phyloP scores from a whole-genome alignment of 192 early-diverging fungal genomes.

The Paraglomus occultum region DNA sequence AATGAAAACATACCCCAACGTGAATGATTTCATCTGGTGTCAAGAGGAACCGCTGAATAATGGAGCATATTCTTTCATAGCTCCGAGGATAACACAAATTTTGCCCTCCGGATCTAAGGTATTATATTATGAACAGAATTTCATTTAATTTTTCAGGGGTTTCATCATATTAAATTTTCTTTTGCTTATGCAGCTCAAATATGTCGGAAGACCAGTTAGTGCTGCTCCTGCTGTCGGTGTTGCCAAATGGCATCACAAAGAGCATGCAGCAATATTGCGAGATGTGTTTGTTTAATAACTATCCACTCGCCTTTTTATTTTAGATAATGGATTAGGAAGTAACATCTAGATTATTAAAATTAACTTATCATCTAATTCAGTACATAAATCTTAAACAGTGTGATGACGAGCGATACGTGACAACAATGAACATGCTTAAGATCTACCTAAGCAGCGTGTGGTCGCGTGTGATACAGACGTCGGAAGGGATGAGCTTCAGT shows the following conservation, averaged over 20 bases:
- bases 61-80: slow-evolving; percentile 85
- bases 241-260: slow-evolving; percentile 62
- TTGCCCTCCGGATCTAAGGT: slow-evolving; percentile 54
- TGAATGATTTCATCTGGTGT: slow-evolving; percentile 69
- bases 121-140: neutral
- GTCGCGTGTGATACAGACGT: neutral
- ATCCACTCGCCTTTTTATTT: no score
- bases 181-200: slow-evolving; percentile 44
- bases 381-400: no score
- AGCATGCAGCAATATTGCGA: slow-evolving; percentile 59
- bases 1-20: slow-evolving; percentile 62
- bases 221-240: slow-evolving; percentile 84
- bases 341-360: no score
- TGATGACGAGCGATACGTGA: no score
- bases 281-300: slow-evolving; percentile 46
- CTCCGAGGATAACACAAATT: slow-evolving; percentile 76
- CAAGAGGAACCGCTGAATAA: slow-evolving; percentile 96
- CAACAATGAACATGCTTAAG: no score
- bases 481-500: slow-evolving; percentile 92
- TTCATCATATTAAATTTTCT: slow-evolving; percentile 5
- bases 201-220: slow-evolving; percentile 70
- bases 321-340: no score
- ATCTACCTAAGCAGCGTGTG: no score
- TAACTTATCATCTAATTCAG: no score
- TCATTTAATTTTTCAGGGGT: neutral